These are phyloP conservation scores for Henckelia pumila DNA, from an alignment of 257 asterid species.

Conservation along the genomic window DNA sequence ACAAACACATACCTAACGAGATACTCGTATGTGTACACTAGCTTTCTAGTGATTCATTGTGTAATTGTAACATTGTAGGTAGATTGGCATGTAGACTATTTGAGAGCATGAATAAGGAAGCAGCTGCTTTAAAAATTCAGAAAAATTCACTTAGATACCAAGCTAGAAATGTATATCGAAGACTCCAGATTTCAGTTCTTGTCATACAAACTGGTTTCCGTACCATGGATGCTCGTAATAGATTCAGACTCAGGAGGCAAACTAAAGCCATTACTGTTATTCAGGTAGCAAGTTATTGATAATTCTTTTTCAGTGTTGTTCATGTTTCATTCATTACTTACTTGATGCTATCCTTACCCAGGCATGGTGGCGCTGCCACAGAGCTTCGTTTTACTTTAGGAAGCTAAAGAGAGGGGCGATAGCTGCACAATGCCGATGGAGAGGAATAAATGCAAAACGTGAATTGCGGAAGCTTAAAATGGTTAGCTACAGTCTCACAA, in stretches of 20 bases:
- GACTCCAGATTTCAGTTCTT: slow-evolving; percentile 56
- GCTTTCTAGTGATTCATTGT: slow-evolving; percentile 24
- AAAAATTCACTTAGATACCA: slow-evolving; percentile 50
- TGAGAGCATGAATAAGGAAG: slow-evolving; percentile 57
- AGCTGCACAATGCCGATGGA: slow-evolving; percentile 80
- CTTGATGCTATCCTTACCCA: slow-evolving; percentile 32
- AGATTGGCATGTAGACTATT: slow-evolving; percentile 66
- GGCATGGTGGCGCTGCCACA: slow-evolving; percentile 90
- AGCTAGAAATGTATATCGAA: slow-evolving; percentile 57
- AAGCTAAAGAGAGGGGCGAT: slow-evolving; percentile 75
- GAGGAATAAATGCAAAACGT: slow-evolving; percentile 71
- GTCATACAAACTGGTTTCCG: slow-evolving; percentile 82
- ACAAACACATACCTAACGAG: not conserved
- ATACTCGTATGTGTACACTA: slow-evolving; percentile 11
- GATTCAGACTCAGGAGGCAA: slow-evolving; percentile 60
- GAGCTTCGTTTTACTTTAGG: slow-evolving; percentile 50
- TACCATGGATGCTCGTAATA: slow-evolving; percentile 64
- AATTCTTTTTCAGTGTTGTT: slow-evolving; percentile 19
- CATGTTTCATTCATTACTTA: slow-evolving; percentile 23
- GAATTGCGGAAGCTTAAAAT: slow-evolving; percentile 88
- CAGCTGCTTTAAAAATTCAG: slow-evolving; percentile 86
- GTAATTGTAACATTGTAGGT: slow-evolving; percentile 49
- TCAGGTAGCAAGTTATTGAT: slow-evolving; percentile 54
- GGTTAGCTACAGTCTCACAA: slow-evolving; percentile 46
- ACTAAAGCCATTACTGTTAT: slow-evolving; percentile 73